A percentile compares a stretch with the other conserved stretches of the same genome.
These are phyloP conservation scores for Ustilago curta DNA, from an alignment of 1,284 basidiomycete species.

Conservation along the genomic window DNA sequence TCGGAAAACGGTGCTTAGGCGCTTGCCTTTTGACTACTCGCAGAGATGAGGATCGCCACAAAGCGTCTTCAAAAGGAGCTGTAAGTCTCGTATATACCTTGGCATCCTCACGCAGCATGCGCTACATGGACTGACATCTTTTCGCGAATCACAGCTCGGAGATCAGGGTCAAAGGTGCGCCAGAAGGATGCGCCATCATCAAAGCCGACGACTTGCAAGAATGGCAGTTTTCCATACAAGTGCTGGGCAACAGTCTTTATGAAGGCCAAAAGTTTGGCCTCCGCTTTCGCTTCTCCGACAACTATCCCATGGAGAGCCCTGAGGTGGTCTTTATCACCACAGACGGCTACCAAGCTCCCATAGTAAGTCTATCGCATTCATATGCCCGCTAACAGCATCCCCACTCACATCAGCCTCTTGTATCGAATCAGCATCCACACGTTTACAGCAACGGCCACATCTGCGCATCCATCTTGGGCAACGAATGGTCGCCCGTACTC, in stretches of 20 bases:
- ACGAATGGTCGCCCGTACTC: slow-evolving; percentile 66
- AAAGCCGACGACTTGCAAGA: slow-evolving; percentile 57
- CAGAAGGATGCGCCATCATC: slow-evolving; percentile 52
- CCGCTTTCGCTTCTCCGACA: slow-evolving; percentile 62
- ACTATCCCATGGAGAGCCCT: slow-evolving; percentile 66
- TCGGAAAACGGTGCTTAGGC: slow-evolving; percentile 6
- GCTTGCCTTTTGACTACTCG: background rate
- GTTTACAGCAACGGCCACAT: slow-evolving; percentile 67
- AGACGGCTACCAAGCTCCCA: slow-evolving; percentile 60
- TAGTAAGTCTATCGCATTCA: slow-evolving; percentile 34
- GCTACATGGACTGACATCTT: background rate
- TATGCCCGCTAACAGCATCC: background rate
- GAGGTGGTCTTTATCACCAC: slow-evolving; percentile 65
- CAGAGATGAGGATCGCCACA: slow-evolving; percentile 51
- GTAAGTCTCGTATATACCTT: slow-evolving; percentile 17
- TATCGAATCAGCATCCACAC: slow-evolving; percentile 45
- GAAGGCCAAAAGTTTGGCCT: slow-evolving; percentile 60
- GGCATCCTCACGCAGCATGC: background rate
- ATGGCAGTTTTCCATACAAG: slow-evolving; percentile 56
- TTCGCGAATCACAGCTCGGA: slow-evolving; percentile 30
- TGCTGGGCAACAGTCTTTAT: slow-evolving; percentile 58
- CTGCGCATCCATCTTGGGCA: slow-evolving; percentile 62
- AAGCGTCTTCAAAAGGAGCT: slow-evolving; percentile 56
- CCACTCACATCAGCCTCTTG: background rate
- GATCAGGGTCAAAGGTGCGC: slow-evolving; percentile 43